Evolutionary conservation across 2,329 filamentous ascomycete genomes (phyloP).

Genomic region (Verticillium nubilum): DNA sequence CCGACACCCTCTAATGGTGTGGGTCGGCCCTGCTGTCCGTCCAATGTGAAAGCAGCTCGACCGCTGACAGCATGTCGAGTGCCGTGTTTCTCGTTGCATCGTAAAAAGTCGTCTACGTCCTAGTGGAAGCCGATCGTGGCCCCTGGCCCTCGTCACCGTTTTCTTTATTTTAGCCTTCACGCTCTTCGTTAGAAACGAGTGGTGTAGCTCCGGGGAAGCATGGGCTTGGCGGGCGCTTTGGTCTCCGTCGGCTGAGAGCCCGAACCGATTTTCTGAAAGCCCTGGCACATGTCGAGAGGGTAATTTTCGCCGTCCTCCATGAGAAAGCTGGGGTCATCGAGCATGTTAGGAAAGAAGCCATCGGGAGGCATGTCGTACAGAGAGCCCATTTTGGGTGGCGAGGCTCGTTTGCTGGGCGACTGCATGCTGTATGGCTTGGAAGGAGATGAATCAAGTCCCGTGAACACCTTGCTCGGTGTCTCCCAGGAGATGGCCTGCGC

Average conservation of each 20-base stretch:
- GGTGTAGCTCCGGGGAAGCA: slow-evolving; percentile 28
- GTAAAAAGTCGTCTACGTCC: slow-evolving; percentile 12
- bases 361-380: slow-evolving; percentile 27
- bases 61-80: not conserved
- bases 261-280: slow-evolving; percentile 69
- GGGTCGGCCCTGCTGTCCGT: not conserved
- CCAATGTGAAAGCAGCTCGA: not conserved
- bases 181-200: slow-evolving; percentile 25
- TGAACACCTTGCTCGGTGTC: slow-evolving; percentile 54
- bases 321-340: slow-evolving; percentile 47
- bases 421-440: slow-evolving; percentile 35
- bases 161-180: not conserved
- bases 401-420: slow-evolving; percentile 22
- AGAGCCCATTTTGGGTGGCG: slow-evolving; percentile 45
- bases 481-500: slow-evolving; percentile 36
- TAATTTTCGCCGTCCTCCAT: slow-evolving; percentile 53
- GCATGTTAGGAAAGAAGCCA: slow-evolving; percentile 30
- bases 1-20: slow-evolving; percentile 1
- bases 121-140: not conserved
- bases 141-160: not conserved
- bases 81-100: slow-evolving; percentile 12
- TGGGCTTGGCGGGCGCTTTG: slow-evolving; percentile 25
- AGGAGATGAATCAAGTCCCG: slow-evolving; percentile 45
- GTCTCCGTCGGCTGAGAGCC: slow-evolving; percentile 25
- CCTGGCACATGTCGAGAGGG: slow-evolving; percentile 67